phyloP scores from a whole-genome alignment of 345 rosid species.

The Stellera chamaejasme region DNA sequence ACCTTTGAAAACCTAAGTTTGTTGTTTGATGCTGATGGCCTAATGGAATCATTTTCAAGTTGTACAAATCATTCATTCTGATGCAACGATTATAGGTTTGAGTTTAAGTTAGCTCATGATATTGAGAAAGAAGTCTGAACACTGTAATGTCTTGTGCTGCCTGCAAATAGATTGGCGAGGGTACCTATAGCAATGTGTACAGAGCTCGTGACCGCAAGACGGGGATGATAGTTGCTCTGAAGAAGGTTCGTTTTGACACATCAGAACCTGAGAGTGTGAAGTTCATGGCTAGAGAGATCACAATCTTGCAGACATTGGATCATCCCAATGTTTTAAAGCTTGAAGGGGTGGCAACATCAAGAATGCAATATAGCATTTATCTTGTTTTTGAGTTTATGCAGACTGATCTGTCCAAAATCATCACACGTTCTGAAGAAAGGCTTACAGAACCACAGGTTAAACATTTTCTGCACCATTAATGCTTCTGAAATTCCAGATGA shows the following conservation, averaged over 20 bases:
- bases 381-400: constrained; percentile 65
- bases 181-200: constrained; percentile 75
- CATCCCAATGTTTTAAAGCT: constrained; percentile 72
- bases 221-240: constrained; percentile 66
- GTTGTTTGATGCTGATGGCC: too few relatives aligned
- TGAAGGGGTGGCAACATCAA: constrained; percentile 63
- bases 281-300: constrained; percentile 70
- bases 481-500: neutral
- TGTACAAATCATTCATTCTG: neutral
- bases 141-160: neutral
- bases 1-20: too few relatives aligned
- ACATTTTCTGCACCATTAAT: neutral
- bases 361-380: constrained; percentile 64
- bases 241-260: constrained; percentile 67
- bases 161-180: constrained; percentile 43
- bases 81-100: neutral
- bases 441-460: constrained; percentile 61
- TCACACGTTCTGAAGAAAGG: constrained; percentile 31
- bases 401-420: constrained; percentile 43
- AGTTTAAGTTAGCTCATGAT: neutral
- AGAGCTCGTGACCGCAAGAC: constrained; percentile 64
- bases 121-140: neutral
- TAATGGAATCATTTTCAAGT: neutral
- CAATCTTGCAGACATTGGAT: constrained; percentile 52
- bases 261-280: constrained; percentile 70